These are phyloP conservation scores for Byssochlamys sp. DNA, from an alignment of 2,329 filamentous ascomycete genomes.

Conservation along the genomic window DNA sequence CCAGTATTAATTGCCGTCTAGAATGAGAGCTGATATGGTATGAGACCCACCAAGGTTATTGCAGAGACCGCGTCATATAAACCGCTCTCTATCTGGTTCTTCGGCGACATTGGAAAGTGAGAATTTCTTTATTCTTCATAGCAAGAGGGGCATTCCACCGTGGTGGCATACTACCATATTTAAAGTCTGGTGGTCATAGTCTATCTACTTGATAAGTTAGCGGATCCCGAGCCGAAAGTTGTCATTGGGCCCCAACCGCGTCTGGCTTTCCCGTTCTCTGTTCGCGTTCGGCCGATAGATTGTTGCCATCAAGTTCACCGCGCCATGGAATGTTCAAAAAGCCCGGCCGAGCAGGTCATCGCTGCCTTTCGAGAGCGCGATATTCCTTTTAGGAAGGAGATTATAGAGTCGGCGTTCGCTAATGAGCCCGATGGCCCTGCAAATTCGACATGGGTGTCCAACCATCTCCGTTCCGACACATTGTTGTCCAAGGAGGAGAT, in stretches of 20 bases:
- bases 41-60: not conserved
- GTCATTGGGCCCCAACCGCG: not conserved
- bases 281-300: not conserved
- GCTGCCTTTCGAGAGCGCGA: conserved; percentile 21
- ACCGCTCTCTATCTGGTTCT: not conserved
- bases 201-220: not conserved
- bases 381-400: conserved; percentile 18
- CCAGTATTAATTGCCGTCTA: not conserved
- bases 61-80: not conserved
- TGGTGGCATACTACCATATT: not conserved
- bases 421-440: conserved; percentile 9
- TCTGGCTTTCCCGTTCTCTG: not conserved
- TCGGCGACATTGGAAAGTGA: not conserved
- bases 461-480: conserved; percentile 23
- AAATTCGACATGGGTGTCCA: conserved; percentile 23
- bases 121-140: not conserved
- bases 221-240: not conserved
- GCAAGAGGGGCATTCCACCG: not conserved
- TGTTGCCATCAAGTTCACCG: not conserved
- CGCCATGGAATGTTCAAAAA: not conserved
- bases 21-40: not conserved
- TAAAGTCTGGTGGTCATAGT: not conserved
- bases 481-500: conserved; percentile 33
- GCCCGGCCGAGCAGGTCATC: conserved; percentile 9
- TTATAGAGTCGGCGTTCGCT: conserved; percentile 19